Percentiles rank a stretch among this genome's conserved stretches.
phyloP scores from a whole-genome alignment of 805 yeast genomes.

The Schwanniomyces occidentalis region DNA sequence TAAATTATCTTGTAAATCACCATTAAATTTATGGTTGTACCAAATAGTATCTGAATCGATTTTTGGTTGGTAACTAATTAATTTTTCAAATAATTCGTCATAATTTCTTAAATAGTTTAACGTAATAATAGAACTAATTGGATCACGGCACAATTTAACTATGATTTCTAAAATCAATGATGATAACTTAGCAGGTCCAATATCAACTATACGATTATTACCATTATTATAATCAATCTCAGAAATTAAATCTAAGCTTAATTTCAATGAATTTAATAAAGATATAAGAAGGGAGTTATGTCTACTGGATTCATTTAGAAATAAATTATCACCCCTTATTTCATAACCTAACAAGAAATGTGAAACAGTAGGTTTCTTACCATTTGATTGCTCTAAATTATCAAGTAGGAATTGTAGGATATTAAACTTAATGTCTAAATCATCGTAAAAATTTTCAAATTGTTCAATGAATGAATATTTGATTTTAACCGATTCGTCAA shows the following conservation, averaged over 20 bases:
- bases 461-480: conserved; percentile 73
- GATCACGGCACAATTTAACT: conserved; percentile 58
- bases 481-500: conserved; percentile 76
- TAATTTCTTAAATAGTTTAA: conserved; percentile 53
- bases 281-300: conserved; percentile 60
- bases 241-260: conserved; percentile 46
- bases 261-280: conserved; percentile 49
- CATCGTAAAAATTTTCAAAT: conserved; percentile 41
- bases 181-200: conserved; percentile 58
- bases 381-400: conserved; percentile 42
- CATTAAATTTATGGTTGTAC: conserved; percentile 47
- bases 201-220: conserved; percentile 39
- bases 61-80: conserved; percentile 54
- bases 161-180: conserved; percentile 61
- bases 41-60: conserved; percentile 57
- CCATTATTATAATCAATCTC: conserved; percentile 35
- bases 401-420: conserved; percentile 58
- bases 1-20: conserved; percentile 30
- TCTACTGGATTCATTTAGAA: conserved; percentile 58
- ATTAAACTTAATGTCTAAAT: conserved; percentile 52
- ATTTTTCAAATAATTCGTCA: conserved; percentile 48
- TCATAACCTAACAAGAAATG: conserved; percentile 82
- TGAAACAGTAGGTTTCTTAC: conserved; percentile 52
- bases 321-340: conserved; percentile 42
- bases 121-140: conserved; percentile 51